A percentile compares a stretch with the other conserved stretches of the same genome.
Evolutionary conservation across 495 filamentous ascomycete genomes (phyloP).

Genomic region (Aspergillus carlsbadensis): DNA sequence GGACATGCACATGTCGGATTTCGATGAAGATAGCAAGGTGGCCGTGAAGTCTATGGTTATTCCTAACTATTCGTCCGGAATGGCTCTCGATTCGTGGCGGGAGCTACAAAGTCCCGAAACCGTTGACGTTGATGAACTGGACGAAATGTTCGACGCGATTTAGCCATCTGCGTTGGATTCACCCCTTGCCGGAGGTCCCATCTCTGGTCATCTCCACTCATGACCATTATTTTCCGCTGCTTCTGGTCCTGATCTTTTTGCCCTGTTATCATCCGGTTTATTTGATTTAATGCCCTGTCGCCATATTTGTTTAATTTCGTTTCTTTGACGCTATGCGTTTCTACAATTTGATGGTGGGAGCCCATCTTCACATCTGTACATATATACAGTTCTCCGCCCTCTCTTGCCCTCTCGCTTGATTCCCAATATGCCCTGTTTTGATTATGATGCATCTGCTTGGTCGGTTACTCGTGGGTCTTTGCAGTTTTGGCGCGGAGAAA

Average conservation of each 20-base stretch:
- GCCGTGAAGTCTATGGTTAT: conserved; percentile 41
- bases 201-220: conserved; percentile 17
- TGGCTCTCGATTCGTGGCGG: conserved; percentile 47
- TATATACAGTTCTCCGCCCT: conserved; percentile 26
- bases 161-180: conserved; percentile 16
- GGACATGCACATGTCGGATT: conserved; percentile 47
- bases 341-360: conserved; percentile 22
- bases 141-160: conserved; percentile 70
- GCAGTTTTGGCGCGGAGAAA: conserved; percentile 5
- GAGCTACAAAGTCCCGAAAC: conserved; percentile 81
- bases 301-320: conserved; percentile 24
- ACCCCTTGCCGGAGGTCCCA: background rate
- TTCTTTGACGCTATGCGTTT: conserved; percentile 11
- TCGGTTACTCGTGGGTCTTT: conserved; percentile 1
- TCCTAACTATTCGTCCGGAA: conserved; percentile 42
- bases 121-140: conserved; percentile 88
- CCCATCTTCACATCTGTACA: conserved; percentile 32
- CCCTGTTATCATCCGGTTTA: background rate
- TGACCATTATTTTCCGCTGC: background rate
- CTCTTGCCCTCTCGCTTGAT: conserved; percentile 21
- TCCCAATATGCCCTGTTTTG: conserved; percentile 17
- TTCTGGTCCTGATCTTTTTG: background rate
- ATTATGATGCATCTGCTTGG: conserved; percentile 15
- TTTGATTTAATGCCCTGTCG: conserved; percentile 28
- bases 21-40: conserved; percentile 43